These are phyloP conservation scores for Lycium ferocissimum DNA, from an alignment of 257 asterid species.

Conservation along the genomic window DNA sequence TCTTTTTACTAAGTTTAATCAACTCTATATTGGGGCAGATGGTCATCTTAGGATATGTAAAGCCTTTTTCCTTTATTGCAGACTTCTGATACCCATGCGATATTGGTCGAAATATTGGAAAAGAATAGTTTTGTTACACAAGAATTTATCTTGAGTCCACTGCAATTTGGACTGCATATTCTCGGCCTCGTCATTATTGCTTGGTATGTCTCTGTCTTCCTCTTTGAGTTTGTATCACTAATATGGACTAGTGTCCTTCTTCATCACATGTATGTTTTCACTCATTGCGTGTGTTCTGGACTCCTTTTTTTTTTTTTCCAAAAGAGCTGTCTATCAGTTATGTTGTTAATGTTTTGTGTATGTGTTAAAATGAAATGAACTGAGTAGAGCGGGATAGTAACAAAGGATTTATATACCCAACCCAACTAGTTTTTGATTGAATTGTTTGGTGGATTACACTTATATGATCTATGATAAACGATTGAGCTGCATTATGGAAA, in stretches of 20 bases:
- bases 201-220: constrained; percentile 62
- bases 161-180: constrained; percentile 92
- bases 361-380: constrained; percentile 13
- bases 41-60: constrained; percentile 16
- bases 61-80: constrained; percentile 45
- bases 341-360: background rate
- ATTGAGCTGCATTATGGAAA: constrained; percentile 17
- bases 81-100: constrained; percentile 90
- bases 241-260: background rate
- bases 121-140: constrained; percentile 74
- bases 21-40: background rate
- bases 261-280: constrained; percentile 17
- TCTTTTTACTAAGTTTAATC: background rate
- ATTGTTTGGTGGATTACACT: background rate
- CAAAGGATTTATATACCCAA: background rate
- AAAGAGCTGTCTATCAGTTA: background rate
- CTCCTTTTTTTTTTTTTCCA: background rate
- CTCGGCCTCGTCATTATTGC: constrained; percentile 97
- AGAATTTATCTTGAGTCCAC: constrained; percentile 89
- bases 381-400: background rate
- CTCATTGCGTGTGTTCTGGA: background rate
- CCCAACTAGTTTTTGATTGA: constrained; percentile 7
- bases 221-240: constrained; percentile 8
- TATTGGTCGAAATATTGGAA: constrained; percentile 69
- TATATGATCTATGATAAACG: background rate